phyloP scores from a whole-genome alignment of 208 protist genomes.

The Leptomonas seymouri region DNA sequence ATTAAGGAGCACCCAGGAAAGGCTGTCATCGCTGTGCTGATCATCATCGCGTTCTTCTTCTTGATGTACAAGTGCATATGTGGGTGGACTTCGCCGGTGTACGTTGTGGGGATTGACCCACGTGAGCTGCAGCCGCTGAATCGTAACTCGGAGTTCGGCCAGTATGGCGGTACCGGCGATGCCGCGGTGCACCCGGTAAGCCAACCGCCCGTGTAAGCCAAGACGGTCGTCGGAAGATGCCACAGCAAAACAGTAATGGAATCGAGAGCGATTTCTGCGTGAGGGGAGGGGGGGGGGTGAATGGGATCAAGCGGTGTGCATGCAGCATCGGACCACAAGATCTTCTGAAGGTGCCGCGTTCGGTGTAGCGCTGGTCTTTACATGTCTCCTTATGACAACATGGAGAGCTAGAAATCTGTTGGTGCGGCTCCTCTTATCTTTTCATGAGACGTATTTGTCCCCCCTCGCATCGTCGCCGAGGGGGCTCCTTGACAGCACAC shows the following conservation, averaged over 20 bases:
- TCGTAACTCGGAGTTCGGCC: constrained; percentile 4
- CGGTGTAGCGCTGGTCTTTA: too few relatives aligned
- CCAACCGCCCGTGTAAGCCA: background rate
- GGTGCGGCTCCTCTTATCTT: too few relatives aligned
- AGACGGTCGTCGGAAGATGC: background rate
- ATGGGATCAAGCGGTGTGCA: too few relatives aligned
- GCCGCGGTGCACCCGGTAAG: constrained; percentile 12
- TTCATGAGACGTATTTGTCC: too few relatives aligned
- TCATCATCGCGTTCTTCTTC: constrained; percentile 18
- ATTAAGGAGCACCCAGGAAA: constrained; percentile 12
- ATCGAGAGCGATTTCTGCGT: background rate
- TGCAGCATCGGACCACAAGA: too few relatives aligned
- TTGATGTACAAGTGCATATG: constrained; percentile 25
- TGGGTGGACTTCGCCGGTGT: constrained; percentile 37
- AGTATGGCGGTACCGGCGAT: constrained; percentile 35
- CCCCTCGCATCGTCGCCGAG: too few relatives aligned
- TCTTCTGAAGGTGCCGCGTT: too few relatives aligned
- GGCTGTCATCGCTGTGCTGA: constrained; percentile 7
- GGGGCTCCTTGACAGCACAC: too few relatives aligned
- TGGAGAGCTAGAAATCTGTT: too few relatives aligned
- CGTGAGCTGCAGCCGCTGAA: constrained; percentile 49
- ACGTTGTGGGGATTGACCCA: constrained; percentile 50
- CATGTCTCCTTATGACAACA: too few relatives aligned
- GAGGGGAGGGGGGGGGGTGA: too few relatives aligned
- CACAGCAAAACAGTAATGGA: background rate